Evolutionary conservation across 2,329 filamentous ascomycete species (phyloP).

Genomic region (Raffaelea ambrosiae): DNA sequence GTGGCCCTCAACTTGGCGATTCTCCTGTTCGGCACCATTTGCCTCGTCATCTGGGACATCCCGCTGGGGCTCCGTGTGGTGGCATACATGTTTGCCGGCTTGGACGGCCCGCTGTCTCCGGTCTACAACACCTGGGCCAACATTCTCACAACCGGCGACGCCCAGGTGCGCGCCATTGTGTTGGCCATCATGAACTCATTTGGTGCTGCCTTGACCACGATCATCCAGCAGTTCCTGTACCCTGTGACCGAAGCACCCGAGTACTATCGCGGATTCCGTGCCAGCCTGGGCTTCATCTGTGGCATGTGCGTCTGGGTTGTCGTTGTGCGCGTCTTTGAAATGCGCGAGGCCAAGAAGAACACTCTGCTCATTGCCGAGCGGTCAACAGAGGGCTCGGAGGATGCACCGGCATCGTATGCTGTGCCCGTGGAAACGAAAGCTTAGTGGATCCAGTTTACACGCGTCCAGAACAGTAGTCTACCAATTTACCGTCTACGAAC

Average conservation of each 20-base stretch:
- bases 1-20: conserved; percentile 13
- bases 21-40: conserved; percentile 22
- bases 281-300: conserved; percentile 16
- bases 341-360: neutral
- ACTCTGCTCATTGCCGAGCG: neutral
- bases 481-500: too few relatives aligned
- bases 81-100: conserved; percentile 25
- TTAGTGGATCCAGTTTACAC: too few relatives aligned
- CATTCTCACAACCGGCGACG: conserved; percentile 12
- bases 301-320: conserved; percentile 9
- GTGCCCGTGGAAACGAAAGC: too few relatives aligned
- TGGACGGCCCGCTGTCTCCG: conserved; percentile 25
- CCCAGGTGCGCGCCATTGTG: conserved; percentile 16
- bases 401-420: too few relatives aligned
- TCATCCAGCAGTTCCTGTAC: conserved; percentile 25
- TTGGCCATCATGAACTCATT: conserved; percentile 19
- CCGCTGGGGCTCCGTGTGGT: conserved; percentile 23
- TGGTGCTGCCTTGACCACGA: conserved; percentile 20
- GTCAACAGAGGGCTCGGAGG: neutral
- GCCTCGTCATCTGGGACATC: conserved; percentile 22
- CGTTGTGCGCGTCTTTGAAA: conserved; percentile 6
- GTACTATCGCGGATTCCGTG: conserved; percentile 20
- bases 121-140: conserved; percentile 20
- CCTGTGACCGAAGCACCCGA: conserved; percentile 22
- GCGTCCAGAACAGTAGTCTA: too few relatives aligned